These are phyloP conservation scores for Nematocida minor DNA, from an alignment of 371 early-diverging fungal genomes.

Conservation along the genomic window DNA sequence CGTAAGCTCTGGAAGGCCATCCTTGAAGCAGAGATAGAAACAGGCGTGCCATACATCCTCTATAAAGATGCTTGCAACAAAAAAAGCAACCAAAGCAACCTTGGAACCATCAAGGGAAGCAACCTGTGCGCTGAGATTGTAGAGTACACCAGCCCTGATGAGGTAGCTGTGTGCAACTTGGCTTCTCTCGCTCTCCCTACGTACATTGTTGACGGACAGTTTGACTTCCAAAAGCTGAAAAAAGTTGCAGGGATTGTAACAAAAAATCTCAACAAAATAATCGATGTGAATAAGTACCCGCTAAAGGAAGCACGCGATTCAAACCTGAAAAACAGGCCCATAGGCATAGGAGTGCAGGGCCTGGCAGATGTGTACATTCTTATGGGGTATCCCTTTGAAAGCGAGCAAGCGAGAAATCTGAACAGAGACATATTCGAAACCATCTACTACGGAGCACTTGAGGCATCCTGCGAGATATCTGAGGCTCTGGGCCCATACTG, in stretches of 20 bases:
- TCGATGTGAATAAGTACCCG: slow-evolving; percentile 92
- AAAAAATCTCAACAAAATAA: slow-evolving; percentile 85
- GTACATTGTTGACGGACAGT: slow-evolving; percentile 76
- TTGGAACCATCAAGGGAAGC: slow-evolving; percentile 83
- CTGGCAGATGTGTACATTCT: slow-evolving; percentile 92
- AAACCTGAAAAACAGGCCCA: slow-evolving; percentile 88
- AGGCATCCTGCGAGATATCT: slow-evolving; percentile 85
- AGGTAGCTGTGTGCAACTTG: slow-evolving; percentile 96
- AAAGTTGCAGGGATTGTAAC: slow-evolving; percentile 76
- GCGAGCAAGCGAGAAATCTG: slow-evolving; percentile 75
- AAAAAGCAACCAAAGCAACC: slow-evolving; percentile 85
- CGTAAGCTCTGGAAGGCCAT: slow-evolving; percentile 97
- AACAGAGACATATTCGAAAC: slow-evolving; percentile 90
- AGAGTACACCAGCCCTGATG: slow-evolving; percentile 85
- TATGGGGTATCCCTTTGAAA: slow-evolving; percentile 89
- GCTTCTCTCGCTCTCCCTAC: slow-evolving; percentile 87
- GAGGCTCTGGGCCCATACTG: slow-evolving; percentile 75
- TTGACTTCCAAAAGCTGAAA: slow-evolving; percentile 56
- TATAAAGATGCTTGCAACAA: slow-evolving; percentile 96
- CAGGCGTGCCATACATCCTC: slow-evolving; percentile 95
- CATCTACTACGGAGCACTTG: slow-evolving; percentile 89
- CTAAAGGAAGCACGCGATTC: slow-evolving; percentile 76
- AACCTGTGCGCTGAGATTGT: slow-evolving; percentile 77
- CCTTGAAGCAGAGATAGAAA: slow-evolving; percentile 91
- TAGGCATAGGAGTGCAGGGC: slow-evolving; percentile 96